Conservation (phyloP, 106 monocot species). For the Allium cepa region DNA sequence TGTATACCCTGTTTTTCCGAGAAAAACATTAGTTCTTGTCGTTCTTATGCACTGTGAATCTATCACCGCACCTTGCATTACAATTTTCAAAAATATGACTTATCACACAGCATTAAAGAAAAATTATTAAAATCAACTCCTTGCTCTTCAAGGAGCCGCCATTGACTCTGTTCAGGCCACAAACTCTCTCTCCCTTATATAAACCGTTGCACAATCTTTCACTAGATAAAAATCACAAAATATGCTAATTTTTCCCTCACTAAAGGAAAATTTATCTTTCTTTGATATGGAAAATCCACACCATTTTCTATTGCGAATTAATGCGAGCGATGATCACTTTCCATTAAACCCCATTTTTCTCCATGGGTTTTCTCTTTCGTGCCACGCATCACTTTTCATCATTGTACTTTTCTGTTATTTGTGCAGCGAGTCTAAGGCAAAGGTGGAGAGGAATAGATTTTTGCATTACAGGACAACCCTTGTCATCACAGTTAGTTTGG, state of each 20-base stretch:
- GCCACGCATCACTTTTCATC: conserved; percentile 38
- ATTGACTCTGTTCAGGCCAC: not conserved
- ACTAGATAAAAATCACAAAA: not conserved
- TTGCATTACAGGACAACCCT: conserved; percentile 25
- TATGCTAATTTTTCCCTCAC: not conserved
- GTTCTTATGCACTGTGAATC: too few species aligned
- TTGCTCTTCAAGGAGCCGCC: not conserved
- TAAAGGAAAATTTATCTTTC: not conserved
- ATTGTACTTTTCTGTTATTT: conserved; percentile 32
- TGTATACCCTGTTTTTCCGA: too few species aligned
- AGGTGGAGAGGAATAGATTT: conserved; percentile 12
- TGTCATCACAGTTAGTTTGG: conserved; percentile 20
- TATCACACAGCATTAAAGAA: too few species aligned
- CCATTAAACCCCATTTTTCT: conserved; percentile 21
- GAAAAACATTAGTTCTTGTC: too few species aligned
- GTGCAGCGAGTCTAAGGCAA: conserved; percentile 11
- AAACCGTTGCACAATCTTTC: not conserved
- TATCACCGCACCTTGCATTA: too few species aligned
- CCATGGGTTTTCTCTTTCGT: conserved; percentile 40
- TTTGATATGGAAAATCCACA: not conserved
- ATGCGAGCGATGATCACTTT: not conserved
- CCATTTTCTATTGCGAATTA: conserved; percentile 13
- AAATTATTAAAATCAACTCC: not conserved
- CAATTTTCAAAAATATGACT: too few species aligned
- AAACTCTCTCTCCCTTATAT: not conserved